Conservation (phyloP, 2,329 filamentous ascomycete species). For the Cryphonectria japonica region DNA sequence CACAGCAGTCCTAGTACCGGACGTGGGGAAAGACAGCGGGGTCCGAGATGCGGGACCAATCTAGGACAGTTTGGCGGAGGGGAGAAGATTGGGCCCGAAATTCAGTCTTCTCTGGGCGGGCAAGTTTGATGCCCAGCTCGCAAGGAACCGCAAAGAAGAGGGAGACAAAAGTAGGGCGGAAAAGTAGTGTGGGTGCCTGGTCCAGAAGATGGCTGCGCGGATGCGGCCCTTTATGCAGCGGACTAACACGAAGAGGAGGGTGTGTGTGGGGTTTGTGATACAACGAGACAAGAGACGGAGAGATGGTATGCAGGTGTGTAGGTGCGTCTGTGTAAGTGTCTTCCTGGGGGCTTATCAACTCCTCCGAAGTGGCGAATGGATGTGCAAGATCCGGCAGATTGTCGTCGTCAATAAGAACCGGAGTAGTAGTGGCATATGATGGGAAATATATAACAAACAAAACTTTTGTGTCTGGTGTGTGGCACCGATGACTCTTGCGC, state of each 20-base stretch:
- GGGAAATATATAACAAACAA: slow-evolving; percentile 1
- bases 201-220: slow-evolving; percentile 20
- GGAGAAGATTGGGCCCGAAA: slow-evolving; percentile 11
- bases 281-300: not conserved
- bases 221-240: slow-evolving; percentile 26
- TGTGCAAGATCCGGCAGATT: not conserved
- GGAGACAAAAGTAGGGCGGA: slow-evolving; percentile 1
- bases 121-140: slow-evolving; percentile 21
- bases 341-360: slow-evolving; percentile 20
- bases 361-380: slow-evolving; percentile 24
- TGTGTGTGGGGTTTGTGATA: slow-evolving; percentile 13
- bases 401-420: not conserved
- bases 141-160: slow-evolving; percentile 16
- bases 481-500: slow-evolving; percentile 24
- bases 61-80: slow-evolving; percentile 15
- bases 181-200: slow-evolving; percentile 12
- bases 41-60: slow-evolving; percentile 22
- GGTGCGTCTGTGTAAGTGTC: not conserved
- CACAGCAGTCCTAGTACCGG: slow-evolving; percentile 17
- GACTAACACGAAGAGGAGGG: slow-evolving; percentile 16
- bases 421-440: not conserved
- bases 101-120: not conserved
- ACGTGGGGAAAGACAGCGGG: slow-evolving; percentile 27
- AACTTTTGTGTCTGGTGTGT: slow-evolving; percentile 11
- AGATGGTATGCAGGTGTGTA: not conserved